Percentiles rank a stretch among this genome's conserved stretches.
Evolutionary conservation across 495 filamentous ascomycete genomes (phyloP).

Genomic region (Terfezia boudieri): DNA sequence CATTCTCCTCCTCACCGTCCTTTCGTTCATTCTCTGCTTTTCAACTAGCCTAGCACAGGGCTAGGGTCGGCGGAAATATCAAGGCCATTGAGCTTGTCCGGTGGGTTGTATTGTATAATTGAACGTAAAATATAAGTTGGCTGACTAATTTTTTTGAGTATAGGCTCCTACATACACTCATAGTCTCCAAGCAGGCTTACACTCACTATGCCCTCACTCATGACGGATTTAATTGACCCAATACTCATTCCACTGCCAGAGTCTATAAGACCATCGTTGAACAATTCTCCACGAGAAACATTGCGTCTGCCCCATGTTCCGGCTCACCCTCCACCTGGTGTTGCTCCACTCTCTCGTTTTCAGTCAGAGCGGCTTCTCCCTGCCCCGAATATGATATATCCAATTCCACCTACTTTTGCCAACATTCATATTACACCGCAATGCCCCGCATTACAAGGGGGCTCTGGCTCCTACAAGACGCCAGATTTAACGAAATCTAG

Average conservation of each 20-base stretch:
- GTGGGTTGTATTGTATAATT: too few species aligned
- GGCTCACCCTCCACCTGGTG: not conserved
- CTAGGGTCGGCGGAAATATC: too few species aligned
- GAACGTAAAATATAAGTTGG: too few species aligned
- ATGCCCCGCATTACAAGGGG: not conserved
- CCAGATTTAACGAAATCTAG: not conserved
- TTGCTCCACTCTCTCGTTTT: not conserved
- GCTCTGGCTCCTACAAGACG: too few species aligned
- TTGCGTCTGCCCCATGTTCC: not conserved
- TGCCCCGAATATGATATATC: not conserved
- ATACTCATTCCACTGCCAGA: not conserved
- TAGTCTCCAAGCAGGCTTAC: too few species aligned
- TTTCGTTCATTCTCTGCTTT: too few species aligned
- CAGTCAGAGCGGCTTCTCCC: not conserved
- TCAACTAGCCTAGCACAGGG: too few species aligned
- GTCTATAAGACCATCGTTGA: not conserved
- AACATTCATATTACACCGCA: not conserved
- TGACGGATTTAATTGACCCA: not conserved
- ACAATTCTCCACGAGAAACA: not conserved
- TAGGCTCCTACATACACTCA: too few species aligned
- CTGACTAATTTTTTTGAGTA: too few species aligned
- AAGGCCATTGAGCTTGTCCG: too few species aligned
- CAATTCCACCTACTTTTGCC: not conserved
- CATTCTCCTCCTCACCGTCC: too few species aligned
- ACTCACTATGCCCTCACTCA: not conserved